These are phyloP conservation scores for Bryopsis sp. DNA, from an alignment of 139 green algal genomes.

Conservation along the genomic window DNA sequence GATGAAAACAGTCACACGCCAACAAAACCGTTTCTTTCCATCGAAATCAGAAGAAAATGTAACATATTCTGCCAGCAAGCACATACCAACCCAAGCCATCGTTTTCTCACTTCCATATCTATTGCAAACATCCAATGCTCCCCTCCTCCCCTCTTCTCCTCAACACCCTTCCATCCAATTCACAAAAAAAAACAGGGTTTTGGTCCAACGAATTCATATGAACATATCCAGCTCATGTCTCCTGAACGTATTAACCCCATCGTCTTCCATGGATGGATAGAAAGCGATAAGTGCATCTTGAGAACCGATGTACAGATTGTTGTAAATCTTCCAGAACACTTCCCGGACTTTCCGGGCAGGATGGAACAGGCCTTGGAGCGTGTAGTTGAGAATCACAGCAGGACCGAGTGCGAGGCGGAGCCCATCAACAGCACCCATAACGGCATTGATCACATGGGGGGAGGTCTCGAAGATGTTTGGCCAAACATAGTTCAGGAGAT, in stretches of 20 bases:
- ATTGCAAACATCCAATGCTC: too few relatives aligned
- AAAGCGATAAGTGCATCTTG: conserved; percentile 79
- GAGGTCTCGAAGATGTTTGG: conserved; percentile 97
- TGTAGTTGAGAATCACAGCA: conserved; percentile 78
- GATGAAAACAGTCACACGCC: too few relatives aligned
- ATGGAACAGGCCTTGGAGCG: conserved; percentile 88
- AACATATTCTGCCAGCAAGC: too few relatives aligned
- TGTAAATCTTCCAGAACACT: conserved; percentile 97
- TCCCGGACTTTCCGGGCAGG: conserved; percentile 81
- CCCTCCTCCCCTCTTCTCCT: too few relatives aligned
- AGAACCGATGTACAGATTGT: conserved; percentile 93
- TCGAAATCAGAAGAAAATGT: too few relatives aligned
- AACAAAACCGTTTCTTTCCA: too few relatives aligned
- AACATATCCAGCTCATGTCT: conserved; percentile 91
- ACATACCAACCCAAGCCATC: too few relatives aligned
- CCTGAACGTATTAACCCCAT: conserved; percentile 67
- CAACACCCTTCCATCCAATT: neutral
- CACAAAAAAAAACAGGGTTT: neutral
- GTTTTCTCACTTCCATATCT: too few relatives aligned
- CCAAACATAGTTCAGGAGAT: conserved; percentile 98
- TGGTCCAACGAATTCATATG: conserved; percentile 43
- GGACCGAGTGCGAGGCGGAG: conserved; percentile 81
- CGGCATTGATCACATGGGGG: conserved; percentile 89
- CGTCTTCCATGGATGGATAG: conserved; percentile 70
- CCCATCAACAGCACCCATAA: conserved; percentile 86